Percentiles rank a stretch among this genome's conserved stretches.
These are phyloP conservation scores for Pseudonectria foliicola DNA, from an alignment of 2,329 filamentous ascomycete genomes.

Conservation along the genomic window DNA sequence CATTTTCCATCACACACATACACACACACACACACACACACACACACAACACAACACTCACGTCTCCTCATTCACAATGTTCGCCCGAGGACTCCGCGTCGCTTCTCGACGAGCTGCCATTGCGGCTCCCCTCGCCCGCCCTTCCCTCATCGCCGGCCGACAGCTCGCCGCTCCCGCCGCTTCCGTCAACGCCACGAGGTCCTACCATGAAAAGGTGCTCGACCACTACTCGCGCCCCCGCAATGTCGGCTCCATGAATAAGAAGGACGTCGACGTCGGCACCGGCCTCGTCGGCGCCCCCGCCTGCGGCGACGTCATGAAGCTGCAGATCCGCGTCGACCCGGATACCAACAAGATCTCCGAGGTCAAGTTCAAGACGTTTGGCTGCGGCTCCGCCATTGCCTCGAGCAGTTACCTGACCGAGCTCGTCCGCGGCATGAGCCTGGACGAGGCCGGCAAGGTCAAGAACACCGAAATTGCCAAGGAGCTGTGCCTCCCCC, in stretches of 20 bases:
- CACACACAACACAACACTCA: too few relatives aligned
- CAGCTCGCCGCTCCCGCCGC: constrained; percentile 35
- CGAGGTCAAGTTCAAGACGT: constrained; percentile 98
- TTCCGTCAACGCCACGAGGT: constrained; percentile 34
- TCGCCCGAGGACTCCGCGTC: constrained; percentile 39
- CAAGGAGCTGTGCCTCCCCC: constrained; percentile 84
- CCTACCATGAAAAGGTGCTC: constrained; percentile 48
- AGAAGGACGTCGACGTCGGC: constrained; percentile 75
- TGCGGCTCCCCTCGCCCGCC: constrained; percentile 30
- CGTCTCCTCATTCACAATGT: constrained; percentile 38
- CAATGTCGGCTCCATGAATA: constrained; percentile 54
- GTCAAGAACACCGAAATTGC: constrained; percentile 98
- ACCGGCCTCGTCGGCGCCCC: constrained; percentile 87
- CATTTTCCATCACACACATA: not conserved
- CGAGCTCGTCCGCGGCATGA: constrained; percentile 93
- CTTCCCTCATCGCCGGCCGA: constrained; percentile 32
- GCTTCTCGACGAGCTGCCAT: constrained; percentile 38
- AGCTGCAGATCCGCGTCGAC: constrained; percentile 74
- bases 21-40: not conserved
- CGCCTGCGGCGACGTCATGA: constrained; percentile 88
- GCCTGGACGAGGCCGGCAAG: constrained; percentile 79
- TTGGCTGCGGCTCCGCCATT: constrained; percentile 91
- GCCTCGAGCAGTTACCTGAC: constrained; percentile 92
- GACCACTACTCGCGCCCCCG: constrained; percentile 47
- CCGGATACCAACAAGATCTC: constrained; percentile 79